phyloP scores from a whole-genome alignment of 305 asterid genomes.

The Fraxinus dipetala region DNA sequence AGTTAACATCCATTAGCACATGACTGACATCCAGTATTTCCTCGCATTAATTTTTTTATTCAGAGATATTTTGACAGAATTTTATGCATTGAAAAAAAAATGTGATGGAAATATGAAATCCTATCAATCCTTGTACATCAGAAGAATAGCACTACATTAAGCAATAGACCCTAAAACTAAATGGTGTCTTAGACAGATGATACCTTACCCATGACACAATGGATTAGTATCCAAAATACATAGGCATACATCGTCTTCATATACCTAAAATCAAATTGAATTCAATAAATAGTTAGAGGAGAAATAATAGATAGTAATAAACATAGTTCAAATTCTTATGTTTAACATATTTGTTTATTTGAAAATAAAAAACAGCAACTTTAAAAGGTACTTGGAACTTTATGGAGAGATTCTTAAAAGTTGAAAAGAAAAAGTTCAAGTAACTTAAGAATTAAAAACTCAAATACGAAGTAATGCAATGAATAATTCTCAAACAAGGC shows the following conservation, averaged over 20 bases:
- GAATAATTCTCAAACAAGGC: not conserved
- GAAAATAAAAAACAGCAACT: not conserved
- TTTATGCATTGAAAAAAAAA: not conserved
- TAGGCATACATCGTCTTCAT: conserved; percentile 80
- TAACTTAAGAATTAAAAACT: not conserved
- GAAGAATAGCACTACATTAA: not conserved
- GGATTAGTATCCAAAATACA: conserved; percentile 92
- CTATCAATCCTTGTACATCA: not conserved
- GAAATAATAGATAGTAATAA: not conserved
- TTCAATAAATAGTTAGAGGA: conserved; percentile 25
- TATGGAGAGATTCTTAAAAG: not conserved
- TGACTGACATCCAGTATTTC: not conserved
- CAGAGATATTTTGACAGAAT: not conserved
- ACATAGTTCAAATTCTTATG: not conserved
- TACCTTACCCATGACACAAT: conserved; percentile 94
- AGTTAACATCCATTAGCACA: not conserved
- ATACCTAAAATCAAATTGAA: conserved; percentile 53
- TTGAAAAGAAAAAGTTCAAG: not conserved
- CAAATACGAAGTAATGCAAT: not conserved
- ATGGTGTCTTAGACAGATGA: conserved; percentile 36
- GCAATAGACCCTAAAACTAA: conserved; percentile 1
- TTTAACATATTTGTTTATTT: not conserved
- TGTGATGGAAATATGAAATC: not conserved
- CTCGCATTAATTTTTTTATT: not conserved
- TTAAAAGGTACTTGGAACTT: not conserved